Evolutionary conservation across 1,284 basidiomycete species (phyloP), one percentile per base, ranked within the genome.

Genomic region (Pseudozyma hubeiensis): DNA sequence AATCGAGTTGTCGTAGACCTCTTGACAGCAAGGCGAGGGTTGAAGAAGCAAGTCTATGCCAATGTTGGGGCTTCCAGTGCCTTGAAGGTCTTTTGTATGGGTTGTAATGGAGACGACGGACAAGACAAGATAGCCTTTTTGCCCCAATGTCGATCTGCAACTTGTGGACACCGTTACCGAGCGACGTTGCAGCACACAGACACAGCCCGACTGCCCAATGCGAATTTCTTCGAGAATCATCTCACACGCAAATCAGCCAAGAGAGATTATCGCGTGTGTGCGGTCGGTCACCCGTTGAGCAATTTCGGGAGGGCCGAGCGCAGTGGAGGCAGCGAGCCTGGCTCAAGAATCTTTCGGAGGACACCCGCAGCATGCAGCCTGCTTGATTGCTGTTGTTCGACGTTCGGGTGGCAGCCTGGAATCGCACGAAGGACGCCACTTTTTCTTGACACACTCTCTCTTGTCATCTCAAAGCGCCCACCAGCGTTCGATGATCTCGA

Each of bases 171-270:
- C 50, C 50, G 50, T 52, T 52, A 39, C 50, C 50, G 39, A 54
- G 33, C 34, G 17, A 29, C 43, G 30, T 17, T 44, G 24, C 35
- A 37, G 2, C 35, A 37, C 35, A 34, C 30, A 35, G 40, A 49
- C 37, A 52, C 57, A 53, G 49, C 47, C 47, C 29, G 39, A 37
- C 30, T 40, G 57, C 49, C 49, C 35, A 17, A n/a, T n/a, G 40
- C 17, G 55, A 51, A 51, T 51, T 40, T 52, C 50, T 52, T 52
- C 50, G 50, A 43, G 50, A 52, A 43, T 19, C 24, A 30, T 43
- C 13, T n/a, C 30, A 40, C 40, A 37, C 10, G 35, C 24, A n/a
- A 40, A 29, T 37, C 43, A 55, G 46, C 24, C 30, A 13, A 7
- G 43, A 44, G 31, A 45, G 40, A 45, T 50, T 50, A 50, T 50